Conservation (phyloP, 2,329 filamentous ascomycete species). For the Truncatella angustata region DNA sequence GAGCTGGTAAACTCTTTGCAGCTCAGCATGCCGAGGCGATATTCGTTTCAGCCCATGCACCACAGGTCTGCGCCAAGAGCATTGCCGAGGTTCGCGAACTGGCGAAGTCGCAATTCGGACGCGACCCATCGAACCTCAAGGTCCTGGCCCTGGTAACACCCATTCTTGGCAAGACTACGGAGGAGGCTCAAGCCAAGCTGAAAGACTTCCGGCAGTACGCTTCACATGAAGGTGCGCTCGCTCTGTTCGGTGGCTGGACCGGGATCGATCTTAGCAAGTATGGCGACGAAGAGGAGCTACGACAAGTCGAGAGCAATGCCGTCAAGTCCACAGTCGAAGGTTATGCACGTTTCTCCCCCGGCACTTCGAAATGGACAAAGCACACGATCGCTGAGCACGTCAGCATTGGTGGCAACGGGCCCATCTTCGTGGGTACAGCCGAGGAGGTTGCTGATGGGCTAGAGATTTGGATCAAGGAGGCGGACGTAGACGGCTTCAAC, state of each 20-base stretch:
- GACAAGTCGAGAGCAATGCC: constrained; percentile 38
- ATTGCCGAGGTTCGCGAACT: constrained; percentile 61
- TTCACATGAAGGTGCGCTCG: constrained; percentile 60
- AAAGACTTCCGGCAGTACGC: constrained; percentile 61
- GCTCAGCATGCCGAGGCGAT: constrained; percentile 71
- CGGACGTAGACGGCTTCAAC: constrained; percentile 74
- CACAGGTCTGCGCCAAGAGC: constrained; percentile 57
- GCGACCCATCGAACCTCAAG: constrained; percentile 62
- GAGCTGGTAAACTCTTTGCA: constrained; percentile 64
- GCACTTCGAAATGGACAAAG: constrained; percentile 69
- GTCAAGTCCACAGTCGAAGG: constrained; percentile 53
- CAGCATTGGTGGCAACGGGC: constrained; percentile 65
- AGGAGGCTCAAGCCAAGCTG: constrained; percentile 64
- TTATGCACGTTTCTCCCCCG: constrained; percentile 55
- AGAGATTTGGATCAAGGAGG: constrained; percentile 65
- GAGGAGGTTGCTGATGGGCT: constrained; percentile 65
- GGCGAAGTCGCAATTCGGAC: constrained; percentile 49
- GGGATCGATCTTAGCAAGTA: constrained; percentile 47
- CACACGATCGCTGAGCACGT: constrained; percentile 67
- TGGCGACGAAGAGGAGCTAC: constrained; percentile 36
- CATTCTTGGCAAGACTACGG: constrained; percentile 63
- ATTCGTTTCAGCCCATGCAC: constrained; percentile 65
- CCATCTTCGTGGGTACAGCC: constrained; percentile 63
- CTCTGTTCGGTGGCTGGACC: constrained; percentile 74
- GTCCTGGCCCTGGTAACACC: constrained; percentile 66